Evolutionary conservation across 495 filamentous ascomycete genomes (phyloP).

Genomic region (Neurospora tetrasperma): DNA sequence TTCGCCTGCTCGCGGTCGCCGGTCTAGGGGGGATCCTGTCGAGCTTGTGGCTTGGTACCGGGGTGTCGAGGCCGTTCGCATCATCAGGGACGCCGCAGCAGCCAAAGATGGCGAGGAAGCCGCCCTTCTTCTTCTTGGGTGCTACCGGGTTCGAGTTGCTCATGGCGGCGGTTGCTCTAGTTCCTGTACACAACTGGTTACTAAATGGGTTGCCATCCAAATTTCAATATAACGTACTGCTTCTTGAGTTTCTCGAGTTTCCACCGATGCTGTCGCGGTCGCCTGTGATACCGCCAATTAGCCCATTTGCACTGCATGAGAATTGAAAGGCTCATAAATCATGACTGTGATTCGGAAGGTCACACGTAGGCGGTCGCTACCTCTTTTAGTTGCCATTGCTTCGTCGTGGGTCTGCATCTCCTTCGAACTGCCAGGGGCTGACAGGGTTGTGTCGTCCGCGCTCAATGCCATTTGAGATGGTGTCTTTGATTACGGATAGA

Average conservation of each 20-base stretch:
- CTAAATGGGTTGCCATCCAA: conserved; percentile 58
- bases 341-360: conserved; percentile 63
- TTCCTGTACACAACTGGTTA: conserved; percentile 35
- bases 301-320: conserved; percentile 48
- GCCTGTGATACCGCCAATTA: conserved; percentile 54
- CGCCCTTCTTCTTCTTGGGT: conserved; percentile 51
- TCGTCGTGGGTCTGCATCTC: conserved; percentile 33
- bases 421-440: conserved; percentile 33
- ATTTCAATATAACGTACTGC: conserved; percentile 56
- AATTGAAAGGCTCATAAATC: conserved; percentile 40
- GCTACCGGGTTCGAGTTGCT: conserved; percentile 37
- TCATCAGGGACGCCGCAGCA: conserved; percentile 66
- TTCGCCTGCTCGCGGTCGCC: conserved; percentile 44
- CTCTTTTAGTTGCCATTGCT: conserved; percentile 41
- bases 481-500: neutral
- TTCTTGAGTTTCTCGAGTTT: conserved; percentile 51
- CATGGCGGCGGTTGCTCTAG: conserved; percentile 37
- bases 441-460: conserved; percentile 23
- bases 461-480: conserved; percentile 28
- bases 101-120: conserved; percentile 61
- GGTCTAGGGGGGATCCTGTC: conserved; percentile 43
- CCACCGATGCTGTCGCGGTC: conserved; percentile 54
- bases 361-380: conserved; percentile 47
- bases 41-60: conserved; percentile 56
- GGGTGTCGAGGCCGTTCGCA: conserved; percentile 51